Base-by-base conservation (phyloP, 257 asterid genomes). In the Dorcoceras hygrometricum region DNA sequence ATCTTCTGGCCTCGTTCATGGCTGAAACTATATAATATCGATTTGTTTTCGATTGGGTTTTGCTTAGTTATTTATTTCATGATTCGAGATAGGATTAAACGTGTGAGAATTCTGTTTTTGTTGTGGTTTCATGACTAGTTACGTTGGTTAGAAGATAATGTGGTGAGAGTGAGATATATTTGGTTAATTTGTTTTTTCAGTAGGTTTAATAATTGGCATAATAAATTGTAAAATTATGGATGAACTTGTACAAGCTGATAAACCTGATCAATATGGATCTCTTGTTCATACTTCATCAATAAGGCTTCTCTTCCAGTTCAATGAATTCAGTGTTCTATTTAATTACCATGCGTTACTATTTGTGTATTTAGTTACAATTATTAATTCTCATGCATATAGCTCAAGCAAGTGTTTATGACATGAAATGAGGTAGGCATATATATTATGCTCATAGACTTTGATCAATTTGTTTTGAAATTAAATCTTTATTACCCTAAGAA, bases 1-100 rank as follows among this genome's bases (percentile, higher is more conserved):
- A 65, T 92, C 98, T 74, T 84, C 93, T 22, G 95, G 93, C 59
- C 81, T 86, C 22, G 81, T 92, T 74, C 95, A 89, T 69, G 91
- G 95, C 29, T 89, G 89, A 84, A n/a, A 0, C 20, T 55, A 64
- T 60, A 14, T 0, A 10, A n/a, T 32, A 46, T 5, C 26, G 16
- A 23, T 22, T 1, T 18, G 10, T 6, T 28, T n/a, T 59, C 3
- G 32, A 36, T 20, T 46, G 59, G 34, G 39, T 8, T 58, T n/a
- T 36, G 5, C 65, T 67, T 63, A 43, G 31, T 72, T 73, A 14
- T 10, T 19, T 25, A 23, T 25, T 23, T 74, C 18, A 62, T 61
- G 51, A 59, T 63, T 27, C 65, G 39, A 60, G 54, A 27, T 29
- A 48, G 24, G 51, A 4, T 5, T n/a, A 9, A 72, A 64, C n/a